These are phyloP conservation scores for Cyberlindnera veronae DNA, from an alignment of 805 yeast species.

Conservation along the genomic window DNA sequence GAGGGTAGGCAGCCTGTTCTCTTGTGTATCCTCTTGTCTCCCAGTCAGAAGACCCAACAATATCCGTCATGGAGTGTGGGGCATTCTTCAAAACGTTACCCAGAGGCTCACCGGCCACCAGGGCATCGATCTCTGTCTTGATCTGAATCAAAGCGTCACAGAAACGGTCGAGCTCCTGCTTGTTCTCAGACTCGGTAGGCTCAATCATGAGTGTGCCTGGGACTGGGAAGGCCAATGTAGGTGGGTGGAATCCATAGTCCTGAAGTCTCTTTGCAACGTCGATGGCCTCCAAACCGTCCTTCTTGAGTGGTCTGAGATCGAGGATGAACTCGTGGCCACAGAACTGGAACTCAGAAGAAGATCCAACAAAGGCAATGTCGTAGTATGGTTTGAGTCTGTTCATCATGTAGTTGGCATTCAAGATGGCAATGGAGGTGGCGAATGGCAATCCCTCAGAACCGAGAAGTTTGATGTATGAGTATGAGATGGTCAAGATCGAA, in stretches of 20 bases:
- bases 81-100: slow-evolving; percentile 80
- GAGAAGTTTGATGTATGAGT: slow-evolving; percentile 92
- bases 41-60: slow-evolving; percentile 73
- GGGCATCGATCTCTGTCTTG: slow-evolving; percentile 73
- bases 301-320: slow-evolving; percentile 82
- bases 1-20: slow-evolving; percentile 91
- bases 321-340: slow-evolving; percentile 97
- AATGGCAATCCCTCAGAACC: slow-evolving; percentile 82
- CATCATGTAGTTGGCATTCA: slow-evolving; percentile 97
- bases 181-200: slow-evolving; percentile 93
- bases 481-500: slow-evolving; percentile 86
- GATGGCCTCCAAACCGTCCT: slow-evolving; percentile 82
- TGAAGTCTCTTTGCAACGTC: slow-evolving; percentile 96
- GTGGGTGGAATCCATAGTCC: slow-evolving; percentile 98
- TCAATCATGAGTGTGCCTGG: slow-evolving; percentile 97
- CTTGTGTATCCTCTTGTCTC: slow-evolving; percentile 81
- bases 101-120: slow-evolving; percentile 59
- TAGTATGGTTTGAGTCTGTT: slow-evolving; percentile 65
- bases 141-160: slow-evolving; percentile 83
- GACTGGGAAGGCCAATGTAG: slow-evolving; percentile 98
- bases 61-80: slow-evolving; percentile 85
- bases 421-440: slow-evolving; percentile 85
- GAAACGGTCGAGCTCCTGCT: slow-evolving; percentile 86
- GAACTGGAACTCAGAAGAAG: slow-evolving; percentile 51
- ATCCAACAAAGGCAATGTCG: slow-evolving; percentile 70